Percentiles rank a stretch among this genome's conserved stretches.
These are phyloP conservation scores for Phytophthora ramorum DNA, from an alignment of 352 stramenopile species.

Conservation along the genomic window DNA sequence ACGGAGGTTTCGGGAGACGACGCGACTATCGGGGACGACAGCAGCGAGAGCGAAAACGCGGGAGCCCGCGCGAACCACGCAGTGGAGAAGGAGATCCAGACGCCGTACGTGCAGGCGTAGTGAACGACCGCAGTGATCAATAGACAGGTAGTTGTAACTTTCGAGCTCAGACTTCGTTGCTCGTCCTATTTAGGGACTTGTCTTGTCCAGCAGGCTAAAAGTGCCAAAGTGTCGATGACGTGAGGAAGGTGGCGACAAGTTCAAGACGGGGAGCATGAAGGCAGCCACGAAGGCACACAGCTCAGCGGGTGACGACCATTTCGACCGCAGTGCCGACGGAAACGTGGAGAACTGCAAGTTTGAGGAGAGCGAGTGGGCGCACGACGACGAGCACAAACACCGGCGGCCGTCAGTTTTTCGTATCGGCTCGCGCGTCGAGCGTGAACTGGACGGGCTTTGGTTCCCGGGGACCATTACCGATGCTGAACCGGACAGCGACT, in stretches of 20 bases:
- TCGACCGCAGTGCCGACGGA: constrained; percentile 13
- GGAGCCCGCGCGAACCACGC: constrained; percentile 8
- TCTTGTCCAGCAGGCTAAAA: constrained; percentile 20
- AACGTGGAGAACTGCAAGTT: constrained; percentile 33
- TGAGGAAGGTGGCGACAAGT: constrained; percentile 14
- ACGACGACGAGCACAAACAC: constrained; percentile 25
- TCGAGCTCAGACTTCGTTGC: background rate
- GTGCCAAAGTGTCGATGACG: constrained; percentile 23
- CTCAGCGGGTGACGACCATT: constrained; percentile 2
- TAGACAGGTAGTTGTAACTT: constrained; percentile 25
- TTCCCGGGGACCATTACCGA: constrained; percentile 73
- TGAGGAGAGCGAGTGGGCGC: constrained; percentile 16
- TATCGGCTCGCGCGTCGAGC: constrained; percentile 62
- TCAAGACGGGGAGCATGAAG: constrained; percentile 35
- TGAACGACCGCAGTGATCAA: constrained; percentile 6
- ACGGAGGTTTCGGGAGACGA: constrained; percentile 19
- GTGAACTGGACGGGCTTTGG: constrained; percentile 80
- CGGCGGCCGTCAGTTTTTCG: constrained; percentile 26
- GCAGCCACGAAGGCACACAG: constrained; percentile 36
- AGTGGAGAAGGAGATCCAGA: constrained; percentile 34
- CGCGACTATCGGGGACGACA: constrained; percentile 34
- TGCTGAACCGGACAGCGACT: constrained; percentile 50
- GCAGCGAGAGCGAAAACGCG: constrained; percentile 37
- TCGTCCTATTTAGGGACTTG: constrained; percentile 23
- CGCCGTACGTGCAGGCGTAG: constrained; percentile 35